These are phyloP conservation scores for Cercospora nicotianae DNA, from an alignment of 2,329 filamentous ascomycete species.

Conservation along the genomic window DNA sequence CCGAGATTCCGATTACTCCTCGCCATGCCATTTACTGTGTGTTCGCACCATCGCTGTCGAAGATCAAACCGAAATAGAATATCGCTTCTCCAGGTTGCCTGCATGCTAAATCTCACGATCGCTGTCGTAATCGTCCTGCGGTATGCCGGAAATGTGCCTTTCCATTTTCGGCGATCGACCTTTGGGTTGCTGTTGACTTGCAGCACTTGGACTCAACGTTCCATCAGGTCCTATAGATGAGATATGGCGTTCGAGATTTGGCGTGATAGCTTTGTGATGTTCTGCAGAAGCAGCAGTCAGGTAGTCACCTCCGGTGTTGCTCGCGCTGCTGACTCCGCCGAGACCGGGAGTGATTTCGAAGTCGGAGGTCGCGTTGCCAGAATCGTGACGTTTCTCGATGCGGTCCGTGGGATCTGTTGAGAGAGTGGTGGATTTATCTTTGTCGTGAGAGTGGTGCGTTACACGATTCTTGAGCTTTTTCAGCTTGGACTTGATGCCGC, in stretches of 20 bases:
- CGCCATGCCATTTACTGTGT: background rate
- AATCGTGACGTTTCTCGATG: conserved; percentile 8
- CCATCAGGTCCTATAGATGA: conserved; percentile 15
- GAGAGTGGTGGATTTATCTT: background rate
- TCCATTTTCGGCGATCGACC: conserved; percentile 15
- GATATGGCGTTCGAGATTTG: conserved; percentile 20
- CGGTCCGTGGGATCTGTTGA: background rate
- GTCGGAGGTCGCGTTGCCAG: conserved; percentile 9
- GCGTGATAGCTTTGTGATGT: background rate
- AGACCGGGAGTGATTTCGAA: conserved; percentile 16
- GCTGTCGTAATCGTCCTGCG: conserved; percentile 23
- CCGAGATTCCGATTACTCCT: background rate
- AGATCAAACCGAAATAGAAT: no score
- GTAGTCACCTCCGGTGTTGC: background rate
- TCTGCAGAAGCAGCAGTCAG: background rate
- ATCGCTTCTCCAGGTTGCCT: no score
- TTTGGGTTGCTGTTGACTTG: background rate
- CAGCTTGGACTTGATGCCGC: conserved; percentile 10
- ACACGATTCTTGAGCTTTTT: conserved; percentile 17
- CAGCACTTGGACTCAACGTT: background rate
- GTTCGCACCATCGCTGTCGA: no score
- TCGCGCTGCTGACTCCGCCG: background rate
- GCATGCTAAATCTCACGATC: conserved; percentile 13
- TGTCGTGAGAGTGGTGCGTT: conserved; percentile 8
- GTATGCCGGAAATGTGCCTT: conserved; percentile 23